A percentile compares a stretch with the other conserved stretches of the same genome.
Evolutionary conservation across 306 rosid species (phyloP).

Genomic region (Acacia crassicarpa): DNA sequence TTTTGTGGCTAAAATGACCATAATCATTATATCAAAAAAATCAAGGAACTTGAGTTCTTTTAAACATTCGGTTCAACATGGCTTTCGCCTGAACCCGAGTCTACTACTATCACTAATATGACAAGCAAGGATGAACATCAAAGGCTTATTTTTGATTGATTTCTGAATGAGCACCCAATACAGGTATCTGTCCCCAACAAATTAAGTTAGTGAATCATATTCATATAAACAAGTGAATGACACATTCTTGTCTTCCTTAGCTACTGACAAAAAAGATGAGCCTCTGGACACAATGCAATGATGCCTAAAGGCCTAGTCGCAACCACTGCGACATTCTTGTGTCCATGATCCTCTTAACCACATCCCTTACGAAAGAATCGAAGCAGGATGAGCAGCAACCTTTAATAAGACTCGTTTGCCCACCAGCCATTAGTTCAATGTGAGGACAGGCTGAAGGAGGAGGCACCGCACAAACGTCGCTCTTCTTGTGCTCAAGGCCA

Average conservation of each 20-base stretch:
- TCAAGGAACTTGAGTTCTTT: not conserved
- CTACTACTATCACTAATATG: not conserved
- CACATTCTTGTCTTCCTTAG: slow-evolving; percentile 39
- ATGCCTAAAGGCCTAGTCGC: slow-evolving; percentile 67
- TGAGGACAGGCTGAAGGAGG: slow-evolving; percentile 74
- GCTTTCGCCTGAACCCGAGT: not conserved
- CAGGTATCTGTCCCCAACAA: slow-evolving; percentile 26
- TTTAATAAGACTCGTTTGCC: slow-evolving; percentile 62
- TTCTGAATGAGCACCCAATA: slow-evolving; percentile 6
- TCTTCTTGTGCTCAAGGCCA: slow-evolving; percentile 65
- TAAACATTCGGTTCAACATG: not conserved
- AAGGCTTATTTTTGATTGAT: slow-evolving; percentile 22
- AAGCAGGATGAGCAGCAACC: slow-evolving; percentile 93
- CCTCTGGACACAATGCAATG: slow-evolving; percentile 33
- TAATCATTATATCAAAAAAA: not conserved
- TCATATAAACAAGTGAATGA: slow-evolving; percentile 58
- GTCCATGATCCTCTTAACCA: slow-evolving; percentile 77
- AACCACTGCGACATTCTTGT: slow-evolving; percentile 64
- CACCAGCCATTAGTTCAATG: slow-evolving; percentile 62
- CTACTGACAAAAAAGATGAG: slow-evolving; percentile 50
- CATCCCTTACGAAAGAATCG: slow-evolving; percentile 66
- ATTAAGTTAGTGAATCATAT: slow-evolving; percentile 51
- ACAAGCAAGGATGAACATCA: not conserved
- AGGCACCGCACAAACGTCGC: slow-evolving; percentile 54
- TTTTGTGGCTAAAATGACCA: not conserved